Conservation (phyloP, 2,329 filamentous ascomycete species). For the Colletotrichum godetiae region DNA sequence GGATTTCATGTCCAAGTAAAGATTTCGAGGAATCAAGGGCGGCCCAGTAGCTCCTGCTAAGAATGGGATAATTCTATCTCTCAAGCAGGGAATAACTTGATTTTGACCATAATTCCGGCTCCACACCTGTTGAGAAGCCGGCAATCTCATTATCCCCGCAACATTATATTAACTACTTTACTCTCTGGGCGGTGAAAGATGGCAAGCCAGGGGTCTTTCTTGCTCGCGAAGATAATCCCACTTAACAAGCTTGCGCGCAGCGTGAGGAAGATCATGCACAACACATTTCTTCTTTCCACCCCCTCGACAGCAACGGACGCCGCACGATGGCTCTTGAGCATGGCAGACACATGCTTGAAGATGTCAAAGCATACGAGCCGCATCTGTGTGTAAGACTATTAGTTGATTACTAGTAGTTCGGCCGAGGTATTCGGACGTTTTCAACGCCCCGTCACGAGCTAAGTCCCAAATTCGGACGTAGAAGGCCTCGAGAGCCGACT, state of each 20-base stretch:
- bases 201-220: background rate
- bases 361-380: background rate
- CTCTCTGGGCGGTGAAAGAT: slow-evolving; percentile 11
- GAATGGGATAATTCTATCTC: background rate
- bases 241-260: slow-evolving; percentile 13
- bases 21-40: background rate
- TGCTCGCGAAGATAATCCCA: background rate
- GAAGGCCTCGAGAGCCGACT: background rate
- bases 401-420: background rate
- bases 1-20: background rate
- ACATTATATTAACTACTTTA: background rate
- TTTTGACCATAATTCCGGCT: background rate
- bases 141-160: slow-evolving; percentile 6
- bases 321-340: too few relatives aligned
- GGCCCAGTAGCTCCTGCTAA: background rate
- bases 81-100: background rate
- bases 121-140: slow-evolving; percentile 23
- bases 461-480: slow-evolving; percentile 13
- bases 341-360: background rate
- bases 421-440: slow-evolving; percentile 18
- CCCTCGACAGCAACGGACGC: background rate
- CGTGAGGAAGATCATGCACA: background rate
- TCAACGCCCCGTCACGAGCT: slow-evolving; percentile 16
- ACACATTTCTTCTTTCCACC: background rate
- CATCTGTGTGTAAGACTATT: background rate